These are phyloP conservation scores for Ramichloridium luteum DNA, from an alignment of 2,329 filamentous ascomycete species.

Conservation along the genomic window DNA sequence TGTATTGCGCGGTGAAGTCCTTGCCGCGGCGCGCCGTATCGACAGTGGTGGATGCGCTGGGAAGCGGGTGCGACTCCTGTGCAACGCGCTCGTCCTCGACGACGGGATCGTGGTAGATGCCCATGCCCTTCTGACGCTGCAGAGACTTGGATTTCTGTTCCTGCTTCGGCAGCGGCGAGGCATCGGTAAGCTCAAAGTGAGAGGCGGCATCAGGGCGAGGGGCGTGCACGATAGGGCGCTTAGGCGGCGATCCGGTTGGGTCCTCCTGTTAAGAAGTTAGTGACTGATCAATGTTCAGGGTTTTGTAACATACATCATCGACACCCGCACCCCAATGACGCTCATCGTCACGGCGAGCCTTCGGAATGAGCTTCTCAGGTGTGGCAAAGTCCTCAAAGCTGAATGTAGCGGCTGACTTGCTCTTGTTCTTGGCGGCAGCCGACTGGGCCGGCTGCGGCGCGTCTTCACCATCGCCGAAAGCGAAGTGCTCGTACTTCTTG, in stretches of 20 bases:
- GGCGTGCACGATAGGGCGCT: conserved; percentile 48
- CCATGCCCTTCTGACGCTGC: conserved; percentile 50
- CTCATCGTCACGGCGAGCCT: conserved; percentile 54
- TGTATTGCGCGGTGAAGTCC: conserved; percentile 67
- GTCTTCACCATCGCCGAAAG: conserved; percentile 55
- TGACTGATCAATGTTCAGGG: conserved; percentile 4
- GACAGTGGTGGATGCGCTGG: conserved; percentile 59
- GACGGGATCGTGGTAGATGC: conserved; percentile 65
- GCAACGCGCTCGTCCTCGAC: conserved; percentile 28
- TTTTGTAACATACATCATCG: conserved; percentile 40
- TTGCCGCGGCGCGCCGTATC: conserved; percentile 63
- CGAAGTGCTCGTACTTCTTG: conserved; percentile 75
- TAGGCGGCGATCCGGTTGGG: conserved; percentile 46
- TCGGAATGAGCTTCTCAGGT: conserved; percentile 59
- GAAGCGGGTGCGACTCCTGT: conserved; percentile 29
- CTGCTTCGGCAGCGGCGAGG: conserved; percentile 43
- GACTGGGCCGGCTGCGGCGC: conserved; percentile 30
- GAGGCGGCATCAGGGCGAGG: conserved; percentile 66
- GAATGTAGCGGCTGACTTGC: conserved; percentile 60
- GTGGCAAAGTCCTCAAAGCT: conserved; percentile 79
- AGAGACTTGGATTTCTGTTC: conserved; percentile 23
- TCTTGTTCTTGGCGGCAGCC: conserved; percentile 31
- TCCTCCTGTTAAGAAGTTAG: conserved; percentile 34
- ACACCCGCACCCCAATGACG: conserved; percentile 67
- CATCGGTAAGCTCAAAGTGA: conserved; percentile 76